Conservation (phyloP, 129 eudicot species). For the Tagetes erecta region DNA sequence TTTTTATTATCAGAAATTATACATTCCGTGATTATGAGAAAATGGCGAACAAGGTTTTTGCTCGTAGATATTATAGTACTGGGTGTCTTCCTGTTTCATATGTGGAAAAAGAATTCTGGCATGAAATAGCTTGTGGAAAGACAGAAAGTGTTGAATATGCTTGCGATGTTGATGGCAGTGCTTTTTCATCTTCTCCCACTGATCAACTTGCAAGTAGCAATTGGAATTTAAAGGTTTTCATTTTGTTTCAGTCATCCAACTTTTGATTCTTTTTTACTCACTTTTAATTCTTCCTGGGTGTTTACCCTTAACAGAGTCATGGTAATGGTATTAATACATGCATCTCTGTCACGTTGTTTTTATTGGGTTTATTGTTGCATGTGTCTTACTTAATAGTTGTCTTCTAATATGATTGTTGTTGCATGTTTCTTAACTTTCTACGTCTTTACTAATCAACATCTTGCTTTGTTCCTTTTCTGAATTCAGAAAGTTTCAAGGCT, state of each 20-base stretch:
- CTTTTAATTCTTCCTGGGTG: conserved; percentile 2
- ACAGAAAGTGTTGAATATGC: conserved; percentile 97
- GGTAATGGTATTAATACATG: neutral
- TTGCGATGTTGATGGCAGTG: conserved; percentile 99
- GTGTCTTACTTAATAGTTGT: neutral
- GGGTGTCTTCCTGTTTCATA: conserved; percentile 89
- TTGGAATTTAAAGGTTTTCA: conserved; percentile 89
- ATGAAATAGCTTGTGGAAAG: conserved; percentile 88
- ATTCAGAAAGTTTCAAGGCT: conserved; percentile 87
- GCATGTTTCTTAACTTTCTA: neutral
- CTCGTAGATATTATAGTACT: conserved; percentile 83
- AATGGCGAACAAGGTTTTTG: conserved; percentile 98
- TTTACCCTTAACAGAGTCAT: neutral
- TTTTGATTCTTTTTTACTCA: neutral
- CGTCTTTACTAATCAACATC: neutral
- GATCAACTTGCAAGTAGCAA: conserved; percentile 96
- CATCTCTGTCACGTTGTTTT: neutral
- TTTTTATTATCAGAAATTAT: conserved; percentile 71
- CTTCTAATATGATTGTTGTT: conserved; percentile 1
- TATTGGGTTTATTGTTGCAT: neutral
- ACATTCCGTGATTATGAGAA: conserved; percentile 95
- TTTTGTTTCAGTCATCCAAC: conserved; percentile 18
- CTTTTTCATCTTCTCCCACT: conserved; percentile 86
- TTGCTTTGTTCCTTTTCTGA: conserved; percentile 23
- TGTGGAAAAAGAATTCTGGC: conserved; percentile 98